Conservation (phyloP, 2,329 filamentous ascomycete genomes). For the Cryphonectria nitschkei region DNA sequence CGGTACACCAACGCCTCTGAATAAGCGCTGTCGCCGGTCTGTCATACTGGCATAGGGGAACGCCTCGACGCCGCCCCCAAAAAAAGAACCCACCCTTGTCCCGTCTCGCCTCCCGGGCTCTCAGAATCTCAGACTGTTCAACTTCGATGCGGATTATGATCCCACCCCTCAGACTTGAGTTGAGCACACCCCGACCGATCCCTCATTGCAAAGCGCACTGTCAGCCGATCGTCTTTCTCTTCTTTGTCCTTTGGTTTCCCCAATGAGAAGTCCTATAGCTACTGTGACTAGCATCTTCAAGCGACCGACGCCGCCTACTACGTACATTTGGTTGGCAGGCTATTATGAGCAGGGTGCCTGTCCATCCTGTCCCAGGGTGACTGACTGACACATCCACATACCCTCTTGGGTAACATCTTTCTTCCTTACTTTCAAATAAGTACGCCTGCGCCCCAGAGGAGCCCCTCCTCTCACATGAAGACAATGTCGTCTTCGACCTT, state of each 20-base stretch:
- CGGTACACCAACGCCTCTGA: conserved; percentile 27
- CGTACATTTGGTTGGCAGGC: background rate
- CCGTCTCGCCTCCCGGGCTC: conserved; percentile 19
- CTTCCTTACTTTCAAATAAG: conserved; percentile 19
- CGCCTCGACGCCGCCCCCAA: conserved; percentile 28
- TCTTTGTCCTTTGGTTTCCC: background rate
- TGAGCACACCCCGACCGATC: background rate
- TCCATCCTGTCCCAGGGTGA: conserved; percentile 16
- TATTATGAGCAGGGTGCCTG: conserved; percentile 11
- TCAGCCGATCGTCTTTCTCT: conserved; percentile 11
- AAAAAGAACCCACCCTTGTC: conserved; percentile 7
- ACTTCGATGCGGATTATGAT: conserved; percentile 15
- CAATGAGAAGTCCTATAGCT: conserved; percentile 5
- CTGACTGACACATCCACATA: conserved; percentile 22
- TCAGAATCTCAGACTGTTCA: conserved; percentile 17
- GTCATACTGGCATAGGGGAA: conserved; percentile 23
- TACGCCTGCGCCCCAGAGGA: conserved; percentile 26
- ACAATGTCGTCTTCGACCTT: conserved; percentile 29
- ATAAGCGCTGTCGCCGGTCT: conserved; percentile 30
- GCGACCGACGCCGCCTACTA: background rate
- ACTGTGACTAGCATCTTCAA: conserved; percentile 15
- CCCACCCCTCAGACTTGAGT: conserved; percentile 1
- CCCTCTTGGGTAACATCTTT: conserved; percentile 20
- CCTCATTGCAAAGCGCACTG: conserved; percentile 2
- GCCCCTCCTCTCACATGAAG: conserved; percentile 31